These are phyloP conservation scores for Bertia moriformis DNA, from an alignment of 2,329 filamentous ascomycete genomes.

Conservation along the genomic window DNA sequence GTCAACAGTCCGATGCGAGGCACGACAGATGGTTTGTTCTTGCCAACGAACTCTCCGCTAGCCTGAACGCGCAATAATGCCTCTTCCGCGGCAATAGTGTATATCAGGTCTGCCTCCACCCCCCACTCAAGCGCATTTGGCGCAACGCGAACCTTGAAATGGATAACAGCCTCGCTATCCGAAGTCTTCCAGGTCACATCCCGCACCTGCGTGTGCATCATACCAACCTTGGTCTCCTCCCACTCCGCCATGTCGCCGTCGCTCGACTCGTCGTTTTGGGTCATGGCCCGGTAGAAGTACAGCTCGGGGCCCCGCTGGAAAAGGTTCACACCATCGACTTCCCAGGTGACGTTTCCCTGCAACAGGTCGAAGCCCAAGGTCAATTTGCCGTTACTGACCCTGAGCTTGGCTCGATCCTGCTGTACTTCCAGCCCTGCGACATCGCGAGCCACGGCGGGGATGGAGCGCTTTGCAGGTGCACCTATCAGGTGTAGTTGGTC, in stretches of 20 bases:
- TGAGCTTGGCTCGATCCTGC: conserved; percentile 8
- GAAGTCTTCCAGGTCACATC: conserved; percentile 14
- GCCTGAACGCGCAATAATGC: conserved; percentile 30
- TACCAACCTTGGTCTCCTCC: conserved; percentile 14
- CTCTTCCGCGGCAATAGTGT: conserved; percentile 26
- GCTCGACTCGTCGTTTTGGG: background rate
- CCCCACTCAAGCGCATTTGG: conserved; percentile 50
- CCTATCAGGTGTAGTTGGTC: conserved; percentile 26
- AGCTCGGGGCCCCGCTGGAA: conserved; percentile 9
- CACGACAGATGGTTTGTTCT: conserved; percentile 34
- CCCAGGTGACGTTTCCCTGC: conserved; percentile 28
- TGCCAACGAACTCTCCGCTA: conserved; percentile 24
- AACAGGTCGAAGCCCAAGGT: conserved; percentile 26
- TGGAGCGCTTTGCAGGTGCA: conserved; percentile 8
- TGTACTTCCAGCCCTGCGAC: too few species aligned
- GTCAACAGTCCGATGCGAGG: conserved; percentile 49
- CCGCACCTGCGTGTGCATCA: conserved; percentile 29
- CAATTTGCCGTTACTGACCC: conserved; percentile 6
- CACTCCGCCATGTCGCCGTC: background rate
- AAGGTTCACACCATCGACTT: conserved; percentile 15
- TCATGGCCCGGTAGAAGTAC: background rate
- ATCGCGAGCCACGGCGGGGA: conserved; percentile 3
- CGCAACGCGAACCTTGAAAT: conserved; percentile 31
- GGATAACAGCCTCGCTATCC: conserved; percentile 16
- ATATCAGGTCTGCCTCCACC: conserved; percentile 29